Base-by-base conservation (phyloP, 2,329 filamentous ascomycete genomes). In the Xylariaceae sp. region DNA sequence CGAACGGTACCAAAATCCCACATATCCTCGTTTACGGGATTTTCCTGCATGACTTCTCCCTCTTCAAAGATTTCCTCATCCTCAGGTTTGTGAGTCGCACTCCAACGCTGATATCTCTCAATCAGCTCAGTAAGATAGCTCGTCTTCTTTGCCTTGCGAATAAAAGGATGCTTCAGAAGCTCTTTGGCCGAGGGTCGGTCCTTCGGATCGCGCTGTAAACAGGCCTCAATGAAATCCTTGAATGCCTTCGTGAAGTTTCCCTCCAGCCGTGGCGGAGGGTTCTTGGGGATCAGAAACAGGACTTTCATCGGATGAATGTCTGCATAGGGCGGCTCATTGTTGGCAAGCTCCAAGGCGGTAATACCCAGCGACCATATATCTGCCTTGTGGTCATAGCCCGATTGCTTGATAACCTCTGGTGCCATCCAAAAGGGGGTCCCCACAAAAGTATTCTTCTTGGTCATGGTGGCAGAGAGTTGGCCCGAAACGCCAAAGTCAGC, bases 401-500 rank as follows among this genome's bases (percentile, higher is more conserved):
- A 96, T 74, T 99, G 93, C 77, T 96, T 96, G 74, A 99, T 99
- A 57, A 97, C 93, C 76, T 99, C 93, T 9, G 93, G 93, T 2
- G 94, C 93, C 93, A 99, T 99, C 94, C 94, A 99, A 73, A 97
- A 99, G 1, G 94, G 93, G 0, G 93, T 97, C 39, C 94, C 94
- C 37, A 99, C 93, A 73, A 97, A 99, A 0, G 93, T 97, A 73
- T 97, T 97, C 78, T 97, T 97, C 81, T 97, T 97, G 63, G 93
- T 97, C 92, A 97, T 97, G 53, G 93, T 99, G 5, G 93, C 93
- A 8, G 93, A 95, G 18, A 97, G 82, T 76, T 97, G 94, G 34
- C 93, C 93, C 1, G 93, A 97, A 5, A 99, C 94, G 60, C 93
- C 93, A 76, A 99, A 99, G 73, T 99, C 93, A 11, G 93, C 93